Evolutionary conservation across 1,139 yeast species (phyloP).

Genomic region (Candida buenavistaensis): DNA sequence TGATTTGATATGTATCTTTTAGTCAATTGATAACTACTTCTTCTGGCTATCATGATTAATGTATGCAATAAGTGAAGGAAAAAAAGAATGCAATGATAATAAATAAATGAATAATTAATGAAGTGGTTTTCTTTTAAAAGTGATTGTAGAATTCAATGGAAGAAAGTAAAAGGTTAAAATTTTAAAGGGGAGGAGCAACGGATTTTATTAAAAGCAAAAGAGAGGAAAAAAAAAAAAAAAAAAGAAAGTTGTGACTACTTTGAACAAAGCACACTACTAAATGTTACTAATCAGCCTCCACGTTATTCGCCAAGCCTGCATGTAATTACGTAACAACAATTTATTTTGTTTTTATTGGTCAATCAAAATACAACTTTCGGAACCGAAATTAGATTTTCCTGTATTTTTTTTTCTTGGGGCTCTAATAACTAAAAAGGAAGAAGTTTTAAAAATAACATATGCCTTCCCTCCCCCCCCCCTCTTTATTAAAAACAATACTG

Average conservation of each 20-base stretch:
- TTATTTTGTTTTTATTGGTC: slow-evolving; percentile 1
- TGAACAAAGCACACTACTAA: slow-evolving; percentile 1
- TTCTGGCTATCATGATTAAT: slow-evolving; percentile 10
- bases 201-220: not conserved
- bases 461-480: too few species aligned
- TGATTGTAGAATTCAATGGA: not conserved
- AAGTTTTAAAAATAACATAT: too few species aligned
- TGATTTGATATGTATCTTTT: slow-evolving; percentile 11
- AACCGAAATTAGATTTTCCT: slow-evolving; percentile 1
- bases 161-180: slow-evolving; percentile 1
- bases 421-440: too few species aligned
- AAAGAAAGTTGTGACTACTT: slow-evolving; percentile 2
- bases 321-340: slow-evolving; percentile 5
- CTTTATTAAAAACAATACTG: too few species aligned
- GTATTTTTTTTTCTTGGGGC: not conserved
- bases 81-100: not conserved
- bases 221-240: not conserved
- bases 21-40: slow-evolving; percentile 8
- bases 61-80: not conserved
- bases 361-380: slow-evolving; percentile 1
- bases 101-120: not conserved
- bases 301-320: not conserved
- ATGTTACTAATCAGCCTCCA: slow-evolving; percentile 1
- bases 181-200: not conserved
- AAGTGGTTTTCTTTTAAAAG: too few species aligned